phyloP scores from a whole-genome alignment of 225 moss, liverwort and hornwort genomes.

The Rhytidiadelphus loreus region DNA sequence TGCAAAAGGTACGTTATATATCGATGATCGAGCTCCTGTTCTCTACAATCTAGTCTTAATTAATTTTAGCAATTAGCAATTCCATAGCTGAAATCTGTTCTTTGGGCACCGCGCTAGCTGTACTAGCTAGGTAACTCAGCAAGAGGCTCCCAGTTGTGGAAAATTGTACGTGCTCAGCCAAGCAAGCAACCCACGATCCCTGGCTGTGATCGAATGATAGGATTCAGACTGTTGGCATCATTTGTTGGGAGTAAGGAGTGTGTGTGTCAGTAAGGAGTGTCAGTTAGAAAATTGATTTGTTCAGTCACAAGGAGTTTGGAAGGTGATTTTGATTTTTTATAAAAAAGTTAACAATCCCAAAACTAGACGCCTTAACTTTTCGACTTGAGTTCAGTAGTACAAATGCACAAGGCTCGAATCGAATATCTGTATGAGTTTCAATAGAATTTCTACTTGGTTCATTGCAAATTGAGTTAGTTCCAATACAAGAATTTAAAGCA shows the following conservation, averaged over 20 bases:
- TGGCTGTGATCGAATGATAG: neutral
- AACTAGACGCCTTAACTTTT: neutral
- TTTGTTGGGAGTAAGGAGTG: neutral
- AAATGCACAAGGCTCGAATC: neutral
- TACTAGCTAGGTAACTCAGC: neutral
- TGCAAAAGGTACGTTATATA: slow-evolving; percentile 15
- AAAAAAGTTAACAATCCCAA: neutral
- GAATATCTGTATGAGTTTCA: neutral
- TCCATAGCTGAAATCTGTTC: neutral
- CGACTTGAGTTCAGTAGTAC: neutral
- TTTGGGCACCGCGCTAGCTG: neutral
- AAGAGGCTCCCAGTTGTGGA: neutral
- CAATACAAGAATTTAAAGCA: neutral
- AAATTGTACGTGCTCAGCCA: neutral
- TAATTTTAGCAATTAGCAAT: neutral
- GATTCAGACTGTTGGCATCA: neutral
- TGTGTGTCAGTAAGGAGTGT: neutral
- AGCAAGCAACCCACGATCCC: neutral
- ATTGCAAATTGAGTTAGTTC: neutral
- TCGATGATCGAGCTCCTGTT: neutral
- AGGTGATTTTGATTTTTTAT: neutral
- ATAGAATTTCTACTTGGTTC: neutral
- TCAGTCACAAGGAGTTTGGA: neutral
- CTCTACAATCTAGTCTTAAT: neutral
- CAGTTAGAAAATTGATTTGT: neutral